These are phyloP conservation scores for Trametes hirsuta DNA, from an alignment of 1,284 basidiomycete species.

Conservation along the genomic window DNA sequence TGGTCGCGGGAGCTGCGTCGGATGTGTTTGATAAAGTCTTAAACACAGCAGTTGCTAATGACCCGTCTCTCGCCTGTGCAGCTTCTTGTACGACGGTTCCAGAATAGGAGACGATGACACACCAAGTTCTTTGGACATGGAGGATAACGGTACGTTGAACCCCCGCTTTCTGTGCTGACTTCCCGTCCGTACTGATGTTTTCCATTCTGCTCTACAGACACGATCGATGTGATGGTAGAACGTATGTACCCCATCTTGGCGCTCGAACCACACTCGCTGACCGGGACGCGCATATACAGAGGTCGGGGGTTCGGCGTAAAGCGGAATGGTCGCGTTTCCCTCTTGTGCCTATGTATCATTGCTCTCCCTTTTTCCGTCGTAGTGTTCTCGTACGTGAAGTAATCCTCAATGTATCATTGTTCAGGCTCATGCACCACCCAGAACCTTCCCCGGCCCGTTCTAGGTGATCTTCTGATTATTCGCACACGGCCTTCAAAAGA, in stretches of 20 bases:
- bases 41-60: background rate
- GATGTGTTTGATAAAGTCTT: background rate
- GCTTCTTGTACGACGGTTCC: conserved; percentile 85
- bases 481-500: background rate
- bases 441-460: background rate
- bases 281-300: conserved; percentile 28
- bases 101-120: conserved; percentile 88
- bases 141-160: conserved; percentile 70
- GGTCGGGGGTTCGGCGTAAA: conserved; percentile 40
- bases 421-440: conserved; percentile 11
- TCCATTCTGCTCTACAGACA: conserved; percentile 49
- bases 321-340: conserved; percentile 7
- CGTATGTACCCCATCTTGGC: conserved; percentile 57
- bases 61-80: conserved; percentile 34
- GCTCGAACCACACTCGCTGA: background rate
- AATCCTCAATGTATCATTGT: conserved; percentile 27
- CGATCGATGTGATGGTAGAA: conserved; percentile 92
- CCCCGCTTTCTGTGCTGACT: background rate
- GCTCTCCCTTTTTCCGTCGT: conserved; percentile 12
- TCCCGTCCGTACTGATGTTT: background rate
- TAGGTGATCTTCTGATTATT: background rate
- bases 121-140: conserved; percentile 82
- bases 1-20: background rate
- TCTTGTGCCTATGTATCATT: conserved; percentile 14
- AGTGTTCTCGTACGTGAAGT: conserved; percentile 29